These are phyloP conservation scores for Orychophragmus violaceus DNA, from an alignment of 345 rosid species.

Conservation along the genomic window DNA sequence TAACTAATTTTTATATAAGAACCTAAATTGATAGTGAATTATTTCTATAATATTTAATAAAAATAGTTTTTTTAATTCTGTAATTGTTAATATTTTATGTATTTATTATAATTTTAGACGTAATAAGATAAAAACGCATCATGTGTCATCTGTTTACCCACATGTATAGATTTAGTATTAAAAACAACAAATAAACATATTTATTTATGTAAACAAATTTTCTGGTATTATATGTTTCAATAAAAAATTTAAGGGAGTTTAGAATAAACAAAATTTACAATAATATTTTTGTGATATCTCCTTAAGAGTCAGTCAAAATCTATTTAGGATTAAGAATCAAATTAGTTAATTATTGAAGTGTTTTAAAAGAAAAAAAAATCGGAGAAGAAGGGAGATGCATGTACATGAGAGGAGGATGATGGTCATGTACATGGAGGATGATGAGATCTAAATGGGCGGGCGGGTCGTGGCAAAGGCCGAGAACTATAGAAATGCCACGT, in stretches of 20 bases:
- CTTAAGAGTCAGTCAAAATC: neutral
- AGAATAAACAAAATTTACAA: no score
- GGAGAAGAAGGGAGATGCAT: neutral
- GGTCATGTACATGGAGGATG: neutral
- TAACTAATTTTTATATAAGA: no score
- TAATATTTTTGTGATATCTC: no score
- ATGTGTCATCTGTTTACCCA: no score
- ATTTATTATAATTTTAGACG: no score
- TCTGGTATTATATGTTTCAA: neutral
- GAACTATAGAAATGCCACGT: slow-evolving; percentile 26
- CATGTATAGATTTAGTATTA: no score
- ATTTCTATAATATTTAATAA: no score
- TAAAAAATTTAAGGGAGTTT: no score
- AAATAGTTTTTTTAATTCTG: no score
- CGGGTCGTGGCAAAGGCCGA: slow-evolving; percentile 11
- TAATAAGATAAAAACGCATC: no score
- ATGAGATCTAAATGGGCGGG: neutral
- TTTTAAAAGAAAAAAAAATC: neutral
- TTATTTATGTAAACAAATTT: neutral
- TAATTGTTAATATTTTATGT: no score
- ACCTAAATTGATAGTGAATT: no score
- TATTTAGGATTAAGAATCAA: neutral
- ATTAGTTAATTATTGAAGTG: neutral
- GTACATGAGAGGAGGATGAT: neutral
- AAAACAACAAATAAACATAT: neutral